Percentiles rank a stretch among this genome's conserved stretches.
Conservation (phyloP, 2,329 filamentous ascomycete species). For the Periconia digitata region DNA sequence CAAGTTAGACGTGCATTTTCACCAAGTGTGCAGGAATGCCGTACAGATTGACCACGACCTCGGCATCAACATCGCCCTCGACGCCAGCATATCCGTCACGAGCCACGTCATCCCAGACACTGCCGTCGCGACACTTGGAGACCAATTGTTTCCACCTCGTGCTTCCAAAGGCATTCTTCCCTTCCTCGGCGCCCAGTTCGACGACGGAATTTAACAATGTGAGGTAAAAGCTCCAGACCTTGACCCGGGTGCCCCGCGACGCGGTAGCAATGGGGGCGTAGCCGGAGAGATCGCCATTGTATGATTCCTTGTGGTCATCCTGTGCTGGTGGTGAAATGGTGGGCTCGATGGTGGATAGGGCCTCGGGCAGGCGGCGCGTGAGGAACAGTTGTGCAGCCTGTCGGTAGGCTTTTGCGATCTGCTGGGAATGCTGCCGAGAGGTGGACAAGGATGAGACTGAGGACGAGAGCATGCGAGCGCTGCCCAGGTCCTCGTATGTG, state of each 20-base stretch:
- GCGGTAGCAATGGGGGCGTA: constrained; percentile 76
- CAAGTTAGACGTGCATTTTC: constrained; percentile 3
- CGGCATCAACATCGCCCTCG: constrained; percentile 89
- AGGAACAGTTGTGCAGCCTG: constrained; percentile 93
- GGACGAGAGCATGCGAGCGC: constrained; percentile 62
- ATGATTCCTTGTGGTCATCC: constrained; percentile 24
- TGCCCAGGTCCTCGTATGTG: constrained; percentile 54
- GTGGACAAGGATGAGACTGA: constrained; percentile 71
- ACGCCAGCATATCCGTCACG: constrained; percentile 82
- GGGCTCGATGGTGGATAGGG: constrained; percentile 80
- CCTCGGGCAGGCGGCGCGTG: constrained; percentile 88
- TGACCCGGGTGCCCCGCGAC: constrained; percentile 81
- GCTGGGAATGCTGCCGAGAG: constrained; percentile 65
- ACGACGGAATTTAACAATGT: constrained; percentile 89
- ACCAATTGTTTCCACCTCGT: constrained; percentile 83
- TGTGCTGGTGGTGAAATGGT: constrained; percentile 65
- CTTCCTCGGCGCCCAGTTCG: constrained; percentile 86
- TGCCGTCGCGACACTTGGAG: constrained; percentile 81
- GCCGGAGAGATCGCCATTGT: constrained; percentile 25
- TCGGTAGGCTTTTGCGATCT: constrained; percentile 89
- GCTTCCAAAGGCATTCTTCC: constrained; percentile 82
- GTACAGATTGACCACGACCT: constrained; percentile 88
- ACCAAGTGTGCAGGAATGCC: constrained; percentile 32
- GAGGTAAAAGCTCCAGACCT: constrained; percentile 96
- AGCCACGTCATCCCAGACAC: constrained; percentile 93